These are phyloP conservation scores for Allomyces javanicus DNA, from an alignment of 192 early-diverging fungal genomes.

Conservation along the genomic window DNA sequence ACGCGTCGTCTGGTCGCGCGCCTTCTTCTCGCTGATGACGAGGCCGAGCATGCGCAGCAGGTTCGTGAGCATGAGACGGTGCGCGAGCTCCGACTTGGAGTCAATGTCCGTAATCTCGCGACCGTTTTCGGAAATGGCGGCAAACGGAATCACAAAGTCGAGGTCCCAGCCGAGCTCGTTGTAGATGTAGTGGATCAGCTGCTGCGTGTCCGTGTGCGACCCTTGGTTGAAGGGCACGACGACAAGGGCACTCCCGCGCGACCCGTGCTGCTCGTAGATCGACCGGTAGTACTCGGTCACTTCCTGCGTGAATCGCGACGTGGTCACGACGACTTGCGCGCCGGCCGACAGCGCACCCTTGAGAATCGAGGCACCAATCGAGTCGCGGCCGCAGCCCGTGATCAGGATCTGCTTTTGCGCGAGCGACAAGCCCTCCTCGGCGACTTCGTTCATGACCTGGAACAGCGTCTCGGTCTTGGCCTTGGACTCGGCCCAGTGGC, in stretches of 20 bases:
- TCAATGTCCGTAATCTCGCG: constrained; percentile 69
- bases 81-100: constrained; percentile 73
- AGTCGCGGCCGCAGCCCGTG: constrained; percentile 75
- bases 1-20: constrained; percentile 53
- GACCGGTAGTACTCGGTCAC: constrained; percentile 68
- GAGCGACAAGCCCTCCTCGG: constrained; percentile 65
- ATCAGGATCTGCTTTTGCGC: constrained; percentile 67
- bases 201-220: constrained; percentile 59
- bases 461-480: constrained; percentile 58
- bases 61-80: constrained; percentile 89
- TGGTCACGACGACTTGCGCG: constrained; percentile 73
- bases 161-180: constrained; percentile 76
- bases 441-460: constrained; percentile 58
- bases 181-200: constrained; percentile 79
- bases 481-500: constrained; percentile 61
- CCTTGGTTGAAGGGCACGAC: constrained; percentile 91
- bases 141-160: constrained; percentile 87
- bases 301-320: constrained; percentile 63
- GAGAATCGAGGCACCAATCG: constrained; percentile 70
- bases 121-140: constrained; percentile 77
- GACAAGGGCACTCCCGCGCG: constrained; percentile 60
- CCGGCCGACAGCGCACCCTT: constrained; percentile 70
- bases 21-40: constrained; percentile 65
- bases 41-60: constrained; percentile 65
- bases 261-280: constrained; percentile 75